Evolutionary conservation across 106 monocot species (phyloP).

Genomic region (Dendrobium huoshanense): DNA sequence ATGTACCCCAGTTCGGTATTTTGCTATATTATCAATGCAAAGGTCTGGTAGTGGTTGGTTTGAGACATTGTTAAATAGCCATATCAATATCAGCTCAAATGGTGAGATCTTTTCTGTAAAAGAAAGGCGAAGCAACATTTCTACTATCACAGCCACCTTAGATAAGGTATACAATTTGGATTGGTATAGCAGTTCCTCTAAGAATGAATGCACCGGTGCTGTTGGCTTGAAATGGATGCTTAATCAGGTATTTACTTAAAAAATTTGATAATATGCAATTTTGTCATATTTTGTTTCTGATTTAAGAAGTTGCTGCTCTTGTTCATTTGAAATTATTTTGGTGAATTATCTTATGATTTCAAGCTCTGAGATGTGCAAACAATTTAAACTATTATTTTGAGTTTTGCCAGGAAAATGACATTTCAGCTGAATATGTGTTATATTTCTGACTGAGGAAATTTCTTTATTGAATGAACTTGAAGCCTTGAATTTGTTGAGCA

Average conservation of each 20-base stretch:
- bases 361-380: background rate
- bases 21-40: slow-evolving; percentile 54
- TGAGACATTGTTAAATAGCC: slow-evolving; percentile 31
- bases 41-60: slow-evolving; percentile 69
- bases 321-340: background rate
- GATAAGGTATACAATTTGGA: slow-evolving; percentile 22
- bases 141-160: slow-evolving; percentile 9
- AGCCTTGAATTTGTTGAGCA: background rate
- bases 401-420: background rate
- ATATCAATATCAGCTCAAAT: slow-evolving; percentile 20
- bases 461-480: background rate
- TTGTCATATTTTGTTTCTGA: background rate
- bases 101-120: slow-evolving; percentile 22
- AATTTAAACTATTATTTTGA: background rate
- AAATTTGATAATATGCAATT: background rate
- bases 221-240: slow-evolving; percentile 33
- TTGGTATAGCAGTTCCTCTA: slow-evolving; percentile 16
- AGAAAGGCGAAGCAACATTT: slow-evolving; percentile 18
- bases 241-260: slow-evolving; percentile 11
- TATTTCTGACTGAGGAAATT: background rate
- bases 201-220: slow-evolving; percentile 24
- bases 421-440: background rate
- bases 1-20: slow-evolving; percentile 39
- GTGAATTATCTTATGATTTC: background rate
- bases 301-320: background rate